A percentile compares a stretch with the other conserved stretches of the same genome.
phyloP scores from a whole-genome alignment of 768 basidiomycete species.

The Pisolithus tinctorius region DNA sequence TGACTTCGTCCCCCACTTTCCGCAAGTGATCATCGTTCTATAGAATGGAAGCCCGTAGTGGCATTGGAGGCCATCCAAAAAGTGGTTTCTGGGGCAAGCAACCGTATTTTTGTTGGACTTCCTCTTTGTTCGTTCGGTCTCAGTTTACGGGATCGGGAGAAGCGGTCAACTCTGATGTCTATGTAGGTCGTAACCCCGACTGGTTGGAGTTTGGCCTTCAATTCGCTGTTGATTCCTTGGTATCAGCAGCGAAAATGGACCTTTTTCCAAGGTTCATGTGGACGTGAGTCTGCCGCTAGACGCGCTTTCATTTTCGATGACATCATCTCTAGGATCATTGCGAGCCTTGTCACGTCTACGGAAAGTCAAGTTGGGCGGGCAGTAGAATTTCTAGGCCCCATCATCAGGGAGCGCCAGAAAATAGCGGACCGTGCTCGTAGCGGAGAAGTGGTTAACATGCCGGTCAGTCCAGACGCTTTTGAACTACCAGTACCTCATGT shows the following conservation, averaged over 20 bases:
- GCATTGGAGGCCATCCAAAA: constrained; percentile 19
- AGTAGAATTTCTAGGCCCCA: constrained; percentile 15
- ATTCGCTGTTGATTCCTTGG: constrained; percentile 22
- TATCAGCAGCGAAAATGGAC: constrained; percentile 12
- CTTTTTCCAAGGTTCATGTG: constrained; percentile 28
- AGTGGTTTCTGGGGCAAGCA: constrained; percentile 36
- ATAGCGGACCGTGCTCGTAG: not conserved
- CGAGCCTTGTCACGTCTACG: constrained; percentile 6
- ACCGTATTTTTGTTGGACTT: constrained; percentile 42
- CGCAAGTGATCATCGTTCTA: not conserved
- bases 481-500: not conserved
- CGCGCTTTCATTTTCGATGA: not conserved
- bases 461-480: not conserved
- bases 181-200: constrained; percentile 30
- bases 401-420: constrained; percentile 22
- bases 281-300: constrained; percentile 17
- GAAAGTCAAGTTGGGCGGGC: not conserved
- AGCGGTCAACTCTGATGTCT: not conserved
- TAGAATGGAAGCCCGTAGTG: constrained; percentile 35
- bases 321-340: constrained; percentile 11
- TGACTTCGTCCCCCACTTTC: too few species aligned
- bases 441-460: not conserved
- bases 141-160: not conserved
- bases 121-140: constrained; percentile 34
- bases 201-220: constrained; percentile 24